Evolutionary conservation across 371 early-diverging fungal genomes (phyloP), one percentile per base, ranked within the genome.

Genomic region (Phascolomyces articulosus): DNA sequence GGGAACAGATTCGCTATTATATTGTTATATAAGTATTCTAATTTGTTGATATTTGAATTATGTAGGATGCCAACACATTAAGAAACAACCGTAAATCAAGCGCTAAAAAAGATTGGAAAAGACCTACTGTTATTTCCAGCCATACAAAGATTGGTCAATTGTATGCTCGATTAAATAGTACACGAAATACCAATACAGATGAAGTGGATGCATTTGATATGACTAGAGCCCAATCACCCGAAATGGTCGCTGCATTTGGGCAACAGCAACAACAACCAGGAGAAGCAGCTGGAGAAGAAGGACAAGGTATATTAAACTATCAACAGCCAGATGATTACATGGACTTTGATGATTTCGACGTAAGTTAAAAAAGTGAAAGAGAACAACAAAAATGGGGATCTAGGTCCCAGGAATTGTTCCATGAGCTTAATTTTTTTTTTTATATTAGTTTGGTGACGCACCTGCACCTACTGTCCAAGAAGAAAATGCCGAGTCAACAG

Each of bases 301-400:
- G 34, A 34, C 9, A 34, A 34, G 34, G 34, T 9, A 11, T 6
- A 34, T 34, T 34, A 34, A 34, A 6, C 6, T 34, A 34, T 34
- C 34, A 44, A 27, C 64, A 55, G n/a, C 56, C 24, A 7, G 57
- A 40, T 26, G 60, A 60, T 4, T 31, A 60, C n/a, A 56, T 62
- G 26, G 68, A 66, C 6, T 71, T 68, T 65, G 65, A 64, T 66
- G 68, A 64, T 29, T 69, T 64, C 58, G 70, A 73, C 20, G 59
- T 63, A 44, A 56, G 59, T 65, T 44, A 21, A 15, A 44, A 55
- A n/a, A 20, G 40, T 23, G 24, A 24, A 26, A 40, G 7, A 8
- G 27, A 3, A 23, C 20, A n/a, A 55, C 0, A 15, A 28, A 26
- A 55, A 20, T 24, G n/a, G n/a, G n/a, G n/a, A n/a, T n/a, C n/a